Percentiles rank a stretch among this genome's conserved stretches.
These are phyloP conservation scores for Rhinocladiella mackenziei DNA, from an alignment of 2,329 filamentous ascomycete genomes.

Conservation along the genomic window DNA sequence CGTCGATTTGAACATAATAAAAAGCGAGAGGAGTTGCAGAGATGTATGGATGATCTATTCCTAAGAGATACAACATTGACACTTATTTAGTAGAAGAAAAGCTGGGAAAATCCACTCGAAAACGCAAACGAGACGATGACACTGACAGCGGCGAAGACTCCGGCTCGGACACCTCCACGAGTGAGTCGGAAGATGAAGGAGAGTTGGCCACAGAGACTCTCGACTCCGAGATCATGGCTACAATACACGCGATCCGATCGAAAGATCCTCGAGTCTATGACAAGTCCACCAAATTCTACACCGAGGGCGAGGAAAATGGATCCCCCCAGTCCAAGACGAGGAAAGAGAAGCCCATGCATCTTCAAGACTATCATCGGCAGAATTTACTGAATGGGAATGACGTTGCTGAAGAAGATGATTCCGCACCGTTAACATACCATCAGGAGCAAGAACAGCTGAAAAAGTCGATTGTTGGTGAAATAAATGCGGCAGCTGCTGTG, in stretches of 20 bases:
- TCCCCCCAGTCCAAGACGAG: conserved; percentile 43
- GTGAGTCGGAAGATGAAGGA: conserved; percentile 69
- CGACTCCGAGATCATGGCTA: conserved; percentile 82
- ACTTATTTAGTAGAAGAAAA: conserved; percentile 74
- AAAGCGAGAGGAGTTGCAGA: conserved; percentile 81
- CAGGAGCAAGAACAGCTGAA: conserved; percentile 86
- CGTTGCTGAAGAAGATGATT: conserved; percentile 51
- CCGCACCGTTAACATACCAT: conserved; percentile 65
- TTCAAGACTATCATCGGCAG: conserved; percentile 87
- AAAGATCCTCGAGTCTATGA: conserved; percentile 94
- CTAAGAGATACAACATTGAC: conserved; percentile 25
- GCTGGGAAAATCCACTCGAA: conserved; percentile 54
- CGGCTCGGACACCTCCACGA: conserved; percentile 63
- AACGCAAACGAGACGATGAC: conserved; percentile 37
- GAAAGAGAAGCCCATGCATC: conserved; percentile 77
- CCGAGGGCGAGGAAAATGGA: conserved; percentile 55
- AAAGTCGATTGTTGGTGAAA: conserved; percentile 70
- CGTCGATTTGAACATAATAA: conserved; percentile 93
- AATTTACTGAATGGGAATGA: conserved; percentile 72
- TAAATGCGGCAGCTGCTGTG: conserved; percentile 61
- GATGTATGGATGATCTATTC: conserved; percentile 31
- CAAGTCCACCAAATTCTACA: conserved; percentile 72
- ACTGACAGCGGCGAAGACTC: conserved; percentile 49
- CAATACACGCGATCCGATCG: conserved; percentile 77
- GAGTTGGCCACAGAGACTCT: conserved; percentile 80